Conservation (phyloP, 768 basidiomycete species). For the Inosperma sp. region DNA sequence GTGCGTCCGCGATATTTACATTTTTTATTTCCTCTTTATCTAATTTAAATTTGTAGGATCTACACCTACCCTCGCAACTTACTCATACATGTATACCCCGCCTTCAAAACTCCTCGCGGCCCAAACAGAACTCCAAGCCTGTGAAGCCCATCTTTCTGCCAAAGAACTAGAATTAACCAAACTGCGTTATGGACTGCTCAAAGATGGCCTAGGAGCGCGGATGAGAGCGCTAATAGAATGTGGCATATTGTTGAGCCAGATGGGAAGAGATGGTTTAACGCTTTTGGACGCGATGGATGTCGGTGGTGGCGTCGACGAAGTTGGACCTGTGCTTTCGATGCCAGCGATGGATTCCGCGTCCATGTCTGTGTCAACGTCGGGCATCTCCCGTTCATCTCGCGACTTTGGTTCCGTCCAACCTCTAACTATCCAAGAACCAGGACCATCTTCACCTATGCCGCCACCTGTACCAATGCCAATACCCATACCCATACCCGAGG, state of each 20-base stretch:
- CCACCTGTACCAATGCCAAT: not conserved
- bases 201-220: slow-evolving; percentile 57
- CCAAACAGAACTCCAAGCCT: slow-evolving; percentile 76
- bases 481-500: not conserved
- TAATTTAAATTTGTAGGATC: slow-evolving; percentile 12
- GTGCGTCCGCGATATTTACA: slow-evolving; percentile 9
- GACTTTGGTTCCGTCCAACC: too few relatives aligned
- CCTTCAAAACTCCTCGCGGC: slow-evolving; percentile 58
- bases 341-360: not conserved
- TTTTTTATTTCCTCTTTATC: slow-evolving; percentile 28
- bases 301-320: not conserved
- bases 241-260: slow-evolving; percentile 62
- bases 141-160: slow-evolving; percentile 65
- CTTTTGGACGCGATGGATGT: slow-evolving; percentile 36
- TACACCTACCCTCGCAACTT: slow-evolving; percentile 22
- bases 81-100: too few relatives aligned
- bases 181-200: slow-evolving; percentile 49
- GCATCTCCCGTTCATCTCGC: slow-evolving; percentile 7
- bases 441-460: too few relatives aligned
- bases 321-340: not conserved
- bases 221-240: slow-evolving; percentile 65
- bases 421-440: too few relatives aligned
- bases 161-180: slow-evolving; percentile 64
- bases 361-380: not conserved
- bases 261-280: slow-evolving; percentile 58